A percentile compares a stretch with the other conserved stretches of the same genome.
Evolutionary conservation across 164 flowering plant species (phyloP).

Genomic region (Vitis cinerea): DNA sequence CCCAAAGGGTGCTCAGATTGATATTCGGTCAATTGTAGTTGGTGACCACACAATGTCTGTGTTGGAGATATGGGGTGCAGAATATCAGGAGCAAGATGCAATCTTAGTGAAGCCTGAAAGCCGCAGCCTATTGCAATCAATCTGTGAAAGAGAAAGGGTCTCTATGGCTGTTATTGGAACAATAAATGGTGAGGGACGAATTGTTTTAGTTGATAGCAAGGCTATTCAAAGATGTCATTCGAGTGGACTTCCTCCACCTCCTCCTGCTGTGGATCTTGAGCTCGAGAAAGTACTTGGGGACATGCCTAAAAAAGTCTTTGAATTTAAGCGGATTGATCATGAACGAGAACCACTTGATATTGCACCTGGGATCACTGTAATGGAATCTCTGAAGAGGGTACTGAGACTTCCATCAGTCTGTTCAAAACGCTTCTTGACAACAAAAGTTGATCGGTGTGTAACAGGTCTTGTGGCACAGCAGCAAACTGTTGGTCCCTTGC

Average conservation of each 20-base stretch:
- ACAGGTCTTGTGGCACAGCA: constrained; percentile 99
- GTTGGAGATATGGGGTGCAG: constrained; percentile 98
- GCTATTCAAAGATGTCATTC: constrained; percentile 43
- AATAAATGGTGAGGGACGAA: constrained; percentile 77
- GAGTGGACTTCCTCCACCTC: constrained; percentile 67
- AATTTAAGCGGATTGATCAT: constrained; percentile 49
- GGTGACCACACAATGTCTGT: constrained; percentile 96
- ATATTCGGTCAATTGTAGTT: constrained; percentile 78
- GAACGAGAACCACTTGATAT: constrained; percentile 72
- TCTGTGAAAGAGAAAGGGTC: constrained; percentile 89
- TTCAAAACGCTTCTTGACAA: constrained; percentile 88
- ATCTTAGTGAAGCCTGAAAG: constrained; percentile 86
- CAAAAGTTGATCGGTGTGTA: constrained; percentile 95
- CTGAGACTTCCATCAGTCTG: constrained; percentile 84
- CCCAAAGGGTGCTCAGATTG: constrained; percentile 90
- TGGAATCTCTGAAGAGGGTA: constrained; percentile 82
- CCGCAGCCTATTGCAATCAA: constrained; percentile 51
- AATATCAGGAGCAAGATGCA: constrained; percentile 97
- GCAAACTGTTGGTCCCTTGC: constrained; percentile 94
- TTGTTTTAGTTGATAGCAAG: constrained; percentile 63
- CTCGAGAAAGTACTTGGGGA: constrained; percentile 91
- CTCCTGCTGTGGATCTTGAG: constrained; percentile 91
- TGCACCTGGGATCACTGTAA: constrained; percentile 74
- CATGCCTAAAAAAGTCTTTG: constrained; percentile 91
- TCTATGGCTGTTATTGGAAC: constrained; percentile 91